Conservation (phyloP, 768 basidiomycete species). For the Botryobasidium botryosum region DNA sequence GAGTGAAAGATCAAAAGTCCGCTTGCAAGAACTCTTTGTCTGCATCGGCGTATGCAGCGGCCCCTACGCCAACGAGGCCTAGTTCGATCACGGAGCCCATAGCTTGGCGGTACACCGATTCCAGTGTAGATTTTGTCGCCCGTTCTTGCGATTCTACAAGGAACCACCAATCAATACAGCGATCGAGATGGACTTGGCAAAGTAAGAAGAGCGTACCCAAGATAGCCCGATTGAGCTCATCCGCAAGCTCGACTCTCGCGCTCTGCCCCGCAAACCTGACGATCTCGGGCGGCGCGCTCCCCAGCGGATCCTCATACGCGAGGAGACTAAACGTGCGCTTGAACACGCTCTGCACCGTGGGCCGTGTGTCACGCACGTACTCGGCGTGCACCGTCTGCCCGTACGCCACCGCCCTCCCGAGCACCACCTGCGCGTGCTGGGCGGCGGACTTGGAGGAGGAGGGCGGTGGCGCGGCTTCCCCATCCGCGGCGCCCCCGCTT, state of each 20-base stretch:
- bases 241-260: constrained; percentile 47
- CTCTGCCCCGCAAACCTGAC: constrained; percentile 52
- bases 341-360: constrained; percentile 48
- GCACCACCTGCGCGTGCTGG: constrained; percentile 38
- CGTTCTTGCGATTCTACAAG: constrained; percentile 57
- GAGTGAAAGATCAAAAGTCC: too few species aligned
- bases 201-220: constrained; percentile 37
- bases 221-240: constrained; percentile 68
- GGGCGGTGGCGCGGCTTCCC: not conserved
- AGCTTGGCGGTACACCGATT: constrained; percentile 62
- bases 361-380: constrained; percentile 44
- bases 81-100: constrained; percentile 52
- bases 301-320: constrained; percentile 60
- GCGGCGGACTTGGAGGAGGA: constrained; percentile 17
- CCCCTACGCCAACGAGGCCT: constrained; percentile 51
- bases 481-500: too few species aligned
- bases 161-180: not conserved
- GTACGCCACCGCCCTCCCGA: constrained; percentile 53
- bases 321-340: constrained; percentile 64
- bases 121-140: constrained; percentile 52
- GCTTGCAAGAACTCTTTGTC: constrained; percentile 57
- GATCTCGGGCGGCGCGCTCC: constrained; percentile 31
- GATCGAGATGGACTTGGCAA: not conserved
- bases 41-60: constrained; percentile 71
- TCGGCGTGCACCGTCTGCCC: constrained; percentile 54